Percentiles rank a stretch among this genome's conserved stretches.
These are phyloP conservation scores for Salix brachista DNA, from an alignment of 345 rosid species.

Conservation along the genomic window DNA sequence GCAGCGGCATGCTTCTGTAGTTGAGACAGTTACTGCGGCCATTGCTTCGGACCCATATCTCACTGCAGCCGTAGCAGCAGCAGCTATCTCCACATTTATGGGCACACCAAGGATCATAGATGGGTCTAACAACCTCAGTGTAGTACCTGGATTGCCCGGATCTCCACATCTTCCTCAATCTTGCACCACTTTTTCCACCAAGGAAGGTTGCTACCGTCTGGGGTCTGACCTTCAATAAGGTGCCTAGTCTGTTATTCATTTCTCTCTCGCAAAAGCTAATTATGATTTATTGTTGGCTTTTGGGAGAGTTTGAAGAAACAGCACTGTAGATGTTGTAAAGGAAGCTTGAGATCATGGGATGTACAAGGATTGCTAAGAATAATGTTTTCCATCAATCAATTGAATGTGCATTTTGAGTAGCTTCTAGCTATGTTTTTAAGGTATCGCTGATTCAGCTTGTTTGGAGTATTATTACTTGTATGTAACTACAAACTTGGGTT, in stretches of 20 bases:
- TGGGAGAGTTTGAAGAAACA: background rate
- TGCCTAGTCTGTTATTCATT: background rate
- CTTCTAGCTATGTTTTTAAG: background rate
- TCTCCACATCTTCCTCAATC: constrained; percentile 86
- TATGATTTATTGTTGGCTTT: background rate
- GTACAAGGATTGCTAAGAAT: background rate
- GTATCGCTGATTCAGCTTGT: background rate
- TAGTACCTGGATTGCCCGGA: constrained; percentile 35
- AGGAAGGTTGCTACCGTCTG: constrained; percentile 10
- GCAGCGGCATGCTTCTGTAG: constrained; percentile 49
- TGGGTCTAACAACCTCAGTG: constrained; percentile 12
- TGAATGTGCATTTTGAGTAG: background rate
- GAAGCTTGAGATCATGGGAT: background rate
- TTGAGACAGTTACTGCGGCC: constrained; percentile 67
- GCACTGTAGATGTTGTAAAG: background rate
- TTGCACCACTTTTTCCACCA: constrained; percentile 87
- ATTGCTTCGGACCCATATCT: constrained; percentile 80
- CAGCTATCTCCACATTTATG: constrained; percentile 55
- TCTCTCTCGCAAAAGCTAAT: background rate
- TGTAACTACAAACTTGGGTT: background rate
- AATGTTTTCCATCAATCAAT: background rate
- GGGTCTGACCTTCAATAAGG: background rate
- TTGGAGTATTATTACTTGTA: background rate
- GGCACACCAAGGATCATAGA: constrained; percentile 22
- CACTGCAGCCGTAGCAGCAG: constrained; percentile 74